Percentiles rank a stretch among this genome's conserved stretches.
These are phyloP conservation scores for Rhamnella rubrinervis DNA, from an alignment of 331 rosid genomes.

Conservation along the genomic window DNA sequence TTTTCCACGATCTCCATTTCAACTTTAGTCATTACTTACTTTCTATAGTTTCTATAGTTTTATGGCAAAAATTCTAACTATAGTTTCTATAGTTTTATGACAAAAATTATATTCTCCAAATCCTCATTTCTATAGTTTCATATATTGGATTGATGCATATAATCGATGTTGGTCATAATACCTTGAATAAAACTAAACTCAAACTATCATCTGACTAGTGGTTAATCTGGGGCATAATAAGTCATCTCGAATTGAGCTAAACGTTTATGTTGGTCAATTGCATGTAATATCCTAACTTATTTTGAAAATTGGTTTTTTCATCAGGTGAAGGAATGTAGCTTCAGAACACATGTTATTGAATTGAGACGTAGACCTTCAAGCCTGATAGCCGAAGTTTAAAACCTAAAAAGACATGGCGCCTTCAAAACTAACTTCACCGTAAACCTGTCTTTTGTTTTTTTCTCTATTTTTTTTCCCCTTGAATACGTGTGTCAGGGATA, in stretches of 20 bases:
- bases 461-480: slow-evolving; percentile 8
- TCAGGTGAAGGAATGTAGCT: slow-evolving; percentile 58
- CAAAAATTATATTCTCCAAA: no score
- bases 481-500: slow-evolving; percentile 23
- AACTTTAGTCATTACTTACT: not conserved
- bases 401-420: slow-evolving; percentile 19
- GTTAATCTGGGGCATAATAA: not conserved
- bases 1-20: not conserved
- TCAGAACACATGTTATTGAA: slow-evolving; percentile 51
- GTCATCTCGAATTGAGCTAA: not conserved
- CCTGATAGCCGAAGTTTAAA: slow-evolving; percentile 27
- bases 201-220: not conserved
- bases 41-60: no score
- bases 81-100: no score
- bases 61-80: no score
- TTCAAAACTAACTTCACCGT: slow-evolving; percentile 35
- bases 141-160: no score
- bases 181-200: no score
- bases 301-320: not conserved
- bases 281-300: slow-evolving; percentile 4
- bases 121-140: no score
- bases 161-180: no score
- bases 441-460: slow-evolving; percentile 13
- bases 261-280: no score
- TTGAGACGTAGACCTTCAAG: slow-evolving; percentile 28